phyloP scores from a whole-genome alignment of 306 rosid species.

The Vigna radiata region DNA sequence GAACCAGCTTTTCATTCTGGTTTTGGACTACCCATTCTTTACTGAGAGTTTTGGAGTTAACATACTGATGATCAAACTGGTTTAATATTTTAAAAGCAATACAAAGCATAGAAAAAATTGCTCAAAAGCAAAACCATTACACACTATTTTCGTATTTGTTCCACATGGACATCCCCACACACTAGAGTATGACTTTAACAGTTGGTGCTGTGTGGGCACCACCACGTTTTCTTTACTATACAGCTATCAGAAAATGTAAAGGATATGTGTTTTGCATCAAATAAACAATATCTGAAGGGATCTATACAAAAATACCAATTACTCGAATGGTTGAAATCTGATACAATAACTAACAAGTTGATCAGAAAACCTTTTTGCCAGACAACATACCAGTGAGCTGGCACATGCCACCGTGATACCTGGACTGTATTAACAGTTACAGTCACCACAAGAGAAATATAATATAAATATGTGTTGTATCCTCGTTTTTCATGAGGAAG shows the following conservation, averaged over 20 bases:
- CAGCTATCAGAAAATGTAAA: slow-evolving; percentile 56
- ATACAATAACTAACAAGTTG: slow-evolving; percentile 46
- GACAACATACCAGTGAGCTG: slow-evolving; percentile 42
- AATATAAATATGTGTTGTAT: slow-evolving; percentile 8
- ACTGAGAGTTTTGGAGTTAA: too few species aligned
- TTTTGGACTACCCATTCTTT: too few species aligned
- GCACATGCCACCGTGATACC: slow-evolving; percentile 49
- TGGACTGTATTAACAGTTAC: slow-evolving; percentile 42
- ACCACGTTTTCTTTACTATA: slow-evolving; percentile 62
- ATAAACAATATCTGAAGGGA: slow-evolving; percentile 48
- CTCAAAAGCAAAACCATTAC: slow-evolving; percentile 40
- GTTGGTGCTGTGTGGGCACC: slow-evolving; percentile 52
- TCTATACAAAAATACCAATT: slow-evolving; percentile 37
- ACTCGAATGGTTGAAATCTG: slow-evolving; percentile 40
- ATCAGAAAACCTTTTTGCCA: slow-evolving; percentile 43
- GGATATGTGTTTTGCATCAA: slow-evolving; percentile 43
- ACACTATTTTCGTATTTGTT: slow-evolving; percentile 43
- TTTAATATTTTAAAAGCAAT: neutral
- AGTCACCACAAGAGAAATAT: slow-evolving; percentile 36
- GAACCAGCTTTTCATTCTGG: too few species aligned
- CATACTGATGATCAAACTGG: too few species aligned
- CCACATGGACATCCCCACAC: slow-evolving; percentile 61
- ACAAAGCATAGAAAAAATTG: neutral
- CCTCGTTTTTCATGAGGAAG: slow-evolving; percentile 54
- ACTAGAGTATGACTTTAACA: slow-evolving; percentile 43